Evolutionary conservation across 2,329 filamentous ascomycete genomes (phyloP).

Genomic region (Sphaerulina vaccinii): DNA sequence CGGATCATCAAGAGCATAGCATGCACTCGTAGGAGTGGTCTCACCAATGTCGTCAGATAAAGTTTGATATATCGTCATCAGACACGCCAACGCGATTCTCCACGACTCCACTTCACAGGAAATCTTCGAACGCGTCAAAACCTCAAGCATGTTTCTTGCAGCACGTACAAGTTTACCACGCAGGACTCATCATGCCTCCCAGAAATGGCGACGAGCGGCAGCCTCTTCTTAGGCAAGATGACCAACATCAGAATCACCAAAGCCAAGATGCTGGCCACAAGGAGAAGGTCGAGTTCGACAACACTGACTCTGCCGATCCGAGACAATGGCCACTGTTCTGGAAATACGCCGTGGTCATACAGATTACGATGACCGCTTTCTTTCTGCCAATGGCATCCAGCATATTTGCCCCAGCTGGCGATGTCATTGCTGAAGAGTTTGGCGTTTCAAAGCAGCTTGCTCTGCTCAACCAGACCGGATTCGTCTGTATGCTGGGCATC

Average conservation of each 20-base stretch:
- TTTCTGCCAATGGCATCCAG: slow-evolving; percentile 19
- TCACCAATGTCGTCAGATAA: not conserved
- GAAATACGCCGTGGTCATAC: slow-evolving; percentile 14
- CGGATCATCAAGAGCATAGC: not conserved
- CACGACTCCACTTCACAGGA: not conserved
- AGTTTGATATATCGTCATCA: slow-evolving; percentile 7
- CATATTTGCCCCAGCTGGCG: slow-evolving; percentile 18
- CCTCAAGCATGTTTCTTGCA: not conserved
- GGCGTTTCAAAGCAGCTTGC: slow-evolving; percentile 41
- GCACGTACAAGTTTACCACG: not conserved
- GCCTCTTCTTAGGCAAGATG: slow-evolving; percentile 2
- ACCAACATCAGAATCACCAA: not conserved
- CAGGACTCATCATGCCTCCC: not conserved
- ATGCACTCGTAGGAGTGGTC: too few relatives aligned
- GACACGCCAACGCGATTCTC: not conserved
- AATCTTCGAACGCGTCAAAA: slow-evolving; percentile 4
- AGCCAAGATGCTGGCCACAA: not conserved
- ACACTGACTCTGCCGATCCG: slow-evolving; percentile 14
- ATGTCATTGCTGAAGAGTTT: slow-evolving; percentile 44
- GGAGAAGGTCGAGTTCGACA: slow-evolving; percentile 17
- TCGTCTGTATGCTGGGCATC: slow-evolving; percentile 50
- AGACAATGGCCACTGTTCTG: slow-evolving; percentile 15
- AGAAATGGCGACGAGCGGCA: slow-evolving; percentile 10
- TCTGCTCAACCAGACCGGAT: slow-evolving; percentile 49
- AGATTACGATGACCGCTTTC: slow-evolving; percentile 18